Evolutionary conservation across 345 rosid genomes (phyloP), one percentile per base, ranked within the genome.

Genomic region (Leavenworthia alabamica): DNA sequence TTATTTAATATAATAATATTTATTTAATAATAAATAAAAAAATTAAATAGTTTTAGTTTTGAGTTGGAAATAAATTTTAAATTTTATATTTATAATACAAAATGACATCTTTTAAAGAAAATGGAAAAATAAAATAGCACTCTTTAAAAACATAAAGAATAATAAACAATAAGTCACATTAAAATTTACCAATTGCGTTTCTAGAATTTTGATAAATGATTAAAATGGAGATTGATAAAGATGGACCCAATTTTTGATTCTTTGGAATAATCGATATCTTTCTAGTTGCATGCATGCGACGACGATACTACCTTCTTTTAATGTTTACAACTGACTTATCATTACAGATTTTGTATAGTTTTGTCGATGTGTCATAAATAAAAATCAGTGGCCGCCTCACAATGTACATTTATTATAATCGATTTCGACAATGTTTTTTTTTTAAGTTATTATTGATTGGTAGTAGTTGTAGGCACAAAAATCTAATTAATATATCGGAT

Each of bases 221-320:
- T 8, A 26, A 46, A 19, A 47, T 47, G 59, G 11, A 26, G 52
- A 37, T 37, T 47, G 59, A 49, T 42, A 52, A 67, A 40, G 59
- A 49, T 58, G 72, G 72, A 41, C 60, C 53, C 72, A 24, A n/a
- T 31, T 50, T 12, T 60, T 41, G 73, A 51, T 50, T 49, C 66
- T 60, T 20, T 20, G 22, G 22, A 20, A 20, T 1, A 22, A 50
- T 50, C 54, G 14, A 59, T 35, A 60, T 68, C 24, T 50, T 60
- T 68, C 54, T 59, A 60, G 54, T 50, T 50, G 53, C 52, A 60
- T 48, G 65, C 72, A 56, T 67, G 24, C 43, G 57, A 37, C 32
- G 50, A 48, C 51, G 28, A 50, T 4, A 11, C 7, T 52, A n/a
- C 64, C 4, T 45, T 66, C 56, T 36, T 56, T 66, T 45, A 45